Evolutionary conservation across 1,284 basidiomycete species (phyloP), one percentile per base, ranked within the genome.

Genomic region (Porodaedalea pini): DNA sequence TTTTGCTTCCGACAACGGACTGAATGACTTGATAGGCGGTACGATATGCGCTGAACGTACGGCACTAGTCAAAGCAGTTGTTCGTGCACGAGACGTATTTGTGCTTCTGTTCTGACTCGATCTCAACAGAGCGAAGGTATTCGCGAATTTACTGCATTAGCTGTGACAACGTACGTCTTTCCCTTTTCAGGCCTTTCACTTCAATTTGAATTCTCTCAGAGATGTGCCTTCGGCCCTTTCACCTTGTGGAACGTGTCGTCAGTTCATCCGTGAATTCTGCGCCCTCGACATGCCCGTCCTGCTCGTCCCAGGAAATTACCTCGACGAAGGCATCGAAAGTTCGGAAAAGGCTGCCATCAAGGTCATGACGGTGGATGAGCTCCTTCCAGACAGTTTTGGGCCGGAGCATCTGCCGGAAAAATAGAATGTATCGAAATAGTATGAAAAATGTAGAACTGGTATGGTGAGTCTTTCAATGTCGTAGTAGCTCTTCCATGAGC

Each of bases 241-340:
- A 0, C 92, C 92, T 0, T 98, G 94, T 68, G 94, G 94, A 13
- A 85, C 96, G 61, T 98, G 94, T 66, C 85, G 94, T 5, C 94
- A 98, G 69, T 81, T 95, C 54, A 82, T 97, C 53, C 85, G 92
- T 54, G 94, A 98, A 70, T 97, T 97, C 69, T 92, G 91, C 66
- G 69, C 80, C 4, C 79, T 82, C 23, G 71, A 84, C 37, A 88
- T 89, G 75, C 91, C 92, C 0, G 80, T 97, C 52, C 76, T 90
- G 36, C 83, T 97, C 58, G 79, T 94, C 8, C 85, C 88, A 0
- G 79, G 79, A 1, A 80, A 85, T 59, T 94, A 92, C 45, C 59
- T 69, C 11, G 67, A 71, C 11, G 72, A 69, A 4, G 67, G 73
- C 31, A 70, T 68, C 54, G 72, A 66, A 50, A 74, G 69, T 51